Base-by-base conservation (phyloP, 768 basidiomycete species). In the Tulasnella sp. region DNA sequence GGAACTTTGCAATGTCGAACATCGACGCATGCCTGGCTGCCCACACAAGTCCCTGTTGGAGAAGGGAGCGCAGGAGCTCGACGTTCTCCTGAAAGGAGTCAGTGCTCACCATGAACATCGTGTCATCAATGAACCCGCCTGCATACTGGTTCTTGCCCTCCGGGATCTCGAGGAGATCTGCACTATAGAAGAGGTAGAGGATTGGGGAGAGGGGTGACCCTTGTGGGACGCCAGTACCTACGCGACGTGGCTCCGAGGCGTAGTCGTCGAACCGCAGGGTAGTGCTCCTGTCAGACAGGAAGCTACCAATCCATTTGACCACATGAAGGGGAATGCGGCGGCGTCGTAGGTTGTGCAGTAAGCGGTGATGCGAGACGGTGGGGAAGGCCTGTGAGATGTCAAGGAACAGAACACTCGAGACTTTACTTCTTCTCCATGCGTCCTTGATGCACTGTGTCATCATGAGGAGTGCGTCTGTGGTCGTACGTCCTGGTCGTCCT, bases 171-270 rank as follows among this genome's bases (percentile, higher is more conserved):
- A 59, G n/a, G 45, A 61, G 61, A 23, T 25, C 17, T 21, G 62
- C 55, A 34, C 58, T 61, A 39, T 62, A 62, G 61, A 62, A 62
- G 29, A 62, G 37, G 45, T 62, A 62, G n/a, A 62, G 58, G 31
- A 59, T 41, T 2, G 43, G 46, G 3, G 62, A 62, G 23, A 62
- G 61, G 0, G 62, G 62, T 1, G 49, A 62, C n/a, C 62, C 62
- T 54, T 62, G 62, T 1, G 57, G 49, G 39, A 58, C 59, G 21
- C 62, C 62, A 14, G 39, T 36, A 4, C 15, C 31, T 11, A 21
- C 17, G 23, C 21, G 25, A 6, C 27, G 4, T 4, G 25, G 57
- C 6, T 11, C 11, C 3, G 61, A 52, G 3, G 7, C 52, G 29
- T 42, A 17, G 55, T 56, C 61, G 5, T 23, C 19, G 27, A 49